Evolutionary conservation across 768 basidiomycete species (phyloP).

Genomic region (Hydnomerulius pinastri): DNA sequence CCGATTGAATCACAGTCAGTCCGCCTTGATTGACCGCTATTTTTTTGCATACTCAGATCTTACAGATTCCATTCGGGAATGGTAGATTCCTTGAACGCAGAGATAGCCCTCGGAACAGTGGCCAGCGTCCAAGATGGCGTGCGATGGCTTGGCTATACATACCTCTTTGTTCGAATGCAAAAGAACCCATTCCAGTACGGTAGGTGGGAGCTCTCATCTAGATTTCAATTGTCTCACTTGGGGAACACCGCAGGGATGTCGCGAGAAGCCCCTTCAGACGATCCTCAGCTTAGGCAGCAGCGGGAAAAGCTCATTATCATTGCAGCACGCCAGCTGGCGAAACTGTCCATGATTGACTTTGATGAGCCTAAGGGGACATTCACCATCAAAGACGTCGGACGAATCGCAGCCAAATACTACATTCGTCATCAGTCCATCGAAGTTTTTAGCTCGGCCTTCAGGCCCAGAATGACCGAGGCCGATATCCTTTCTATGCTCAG

Average conservation of each 20-base stretch:
- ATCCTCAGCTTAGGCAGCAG: constrained; percentile 71
- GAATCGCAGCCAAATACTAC: constrained; percentile 97
- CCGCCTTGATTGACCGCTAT: not conserved
- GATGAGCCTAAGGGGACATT: constrained; percentile 61
- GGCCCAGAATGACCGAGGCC: constrained; percentile 87
- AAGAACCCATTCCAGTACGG: constrained; percentile 90
- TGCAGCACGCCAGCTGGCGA: constrained; percentile 68
- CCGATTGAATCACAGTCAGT: constrained; percentile 94
- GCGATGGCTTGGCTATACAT: constrained; percentile 96
- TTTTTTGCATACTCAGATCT: constrained; percentile 2
- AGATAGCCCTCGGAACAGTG: constrained; percentile 93
- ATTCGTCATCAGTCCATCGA: constrained; percentile 84
- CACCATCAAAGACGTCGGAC: constrained; percentile 84
- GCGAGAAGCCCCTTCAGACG: constrained; percentile 65
- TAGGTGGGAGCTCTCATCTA: constrained; percentile 29
- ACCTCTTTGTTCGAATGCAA: constrained; percentile 92
- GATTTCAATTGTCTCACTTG: constrained; percentile 8
- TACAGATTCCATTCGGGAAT: constrained; percentile 78
- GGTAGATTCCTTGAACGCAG: constrained; percentile 91
- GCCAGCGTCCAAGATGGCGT: constrained; percentile 83
- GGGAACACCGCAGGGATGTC: constrained; percentile 70
- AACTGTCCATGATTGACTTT: constrained; percentile 80
- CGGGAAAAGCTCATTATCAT: constrained; percentile 64
- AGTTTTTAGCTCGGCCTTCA: constrained; percentile 79
- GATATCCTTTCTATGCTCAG: constrained; percentile 87